Evolutionary conservation across 2,329 filamentous ascomycete species (phyloP).

Genomic region (Cladophialophora bantiana): DNA sequence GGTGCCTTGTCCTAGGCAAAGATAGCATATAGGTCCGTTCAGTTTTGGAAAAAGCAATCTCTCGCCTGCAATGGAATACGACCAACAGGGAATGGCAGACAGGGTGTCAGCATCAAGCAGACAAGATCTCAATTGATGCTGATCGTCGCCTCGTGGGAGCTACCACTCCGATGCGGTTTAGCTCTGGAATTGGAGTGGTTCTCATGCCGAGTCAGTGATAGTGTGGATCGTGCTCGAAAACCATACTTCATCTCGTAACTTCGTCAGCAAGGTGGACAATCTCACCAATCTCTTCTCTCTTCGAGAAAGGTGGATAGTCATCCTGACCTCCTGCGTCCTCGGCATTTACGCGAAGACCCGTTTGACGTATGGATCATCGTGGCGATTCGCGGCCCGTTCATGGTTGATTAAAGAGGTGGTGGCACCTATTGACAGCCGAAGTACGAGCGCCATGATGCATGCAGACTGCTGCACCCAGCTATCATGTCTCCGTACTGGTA

Average conservation of each 20-base stretch:
- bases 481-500: neutral
- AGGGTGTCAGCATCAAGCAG: neutral
- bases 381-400: neutral
- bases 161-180: neutral
- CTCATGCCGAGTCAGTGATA: neutral
- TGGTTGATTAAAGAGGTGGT: neutral
- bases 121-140: neutral
- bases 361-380: neutral
- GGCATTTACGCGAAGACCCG: neutral
- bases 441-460: neutral
- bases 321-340: neutral
- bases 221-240: conserved; percentile 1
- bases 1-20: neutral
- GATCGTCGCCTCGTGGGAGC: neutral
- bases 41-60: neutral
- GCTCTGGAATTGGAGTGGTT: neutral
- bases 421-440: neutral
- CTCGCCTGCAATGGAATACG: neutral
- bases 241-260: neutral
- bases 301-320: neutral
- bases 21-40: neutral
- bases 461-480: neutral
- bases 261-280: neutral
- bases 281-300: neutral
- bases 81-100: neutral